These are phyloP conservation scores for Collybiopsis confluens DNA, from an alignment of 768 basidiomycete genomes.

Conservation along the genomic window DNA sequence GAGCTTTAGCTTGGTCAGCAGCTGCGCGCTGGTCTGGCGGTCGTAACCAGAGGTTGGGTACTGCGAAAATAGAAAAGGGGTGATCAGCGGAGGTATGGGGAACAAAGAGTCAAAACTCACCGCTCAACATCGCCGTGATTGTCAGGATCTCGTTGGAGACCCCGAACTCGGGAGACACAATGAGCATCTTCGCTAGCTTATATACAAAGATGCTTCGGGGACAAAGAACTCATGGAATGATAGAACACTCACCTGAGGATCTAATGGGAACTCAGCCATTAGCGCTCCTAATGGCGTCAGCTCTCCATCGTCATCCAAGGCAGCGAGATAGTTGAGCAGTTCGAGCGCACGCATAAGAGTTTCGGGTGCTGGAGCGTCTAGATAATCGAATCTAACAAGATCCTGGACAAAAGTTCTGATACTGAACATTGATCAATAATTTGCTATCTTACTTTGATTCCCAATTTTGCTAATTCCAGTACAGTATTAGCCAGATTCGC, in stretches of 20 bases:
- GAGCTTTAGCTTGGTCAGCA: slow-evolving; percentile 87
- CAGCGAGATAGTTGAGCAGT: slow-evolving; percentile 85
- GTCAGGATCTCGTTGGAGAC: slow-evolving; percentile 96
- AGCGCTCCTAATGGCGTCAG: slow-evolving; percentile 81
- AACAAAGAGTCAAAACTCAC: slow-evolving; percentile 34
- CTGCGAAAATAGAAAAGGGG: slow-evolving; percentile 27
- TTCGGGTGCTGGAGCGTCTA: slow-evolving; percentile 92
- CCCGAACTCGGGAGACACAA: slow-evolving; percentile 90
- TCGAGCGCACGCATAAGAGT: slow-evolving; percentile 97
- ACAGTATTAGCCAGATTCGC: slow-evolving; percentile 94
- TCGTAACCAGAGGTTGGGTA: slow-evolving; percentile 90
- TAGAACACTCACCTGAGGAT: slow-evolving; percentile 69
- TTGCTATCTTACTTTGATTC: slow-evolving; percentile 60
- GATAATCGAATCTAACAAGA: slow-evolving; percentile 83
- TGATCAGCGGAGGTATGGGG: not conserved
- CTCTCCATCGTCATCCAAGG: slow-evolving; percentile 91
- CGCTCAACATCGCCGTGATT: slow-evolving; percentile 92
- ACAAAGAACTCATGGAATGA: not conserved
- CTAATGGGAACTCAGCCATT: slow-evolving; percentile 99
- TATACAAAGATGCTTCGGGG: not conserved
- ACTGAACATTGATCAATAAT: not conserved
- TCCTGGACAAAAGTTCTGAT: slow-evolving; percentile 39
- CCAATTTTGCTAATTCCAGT: slow-evolving; percentile 89
- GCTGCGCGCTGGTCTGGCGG: slow-evolving; percentile 85
- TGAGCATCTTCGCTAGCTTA: slow-evolving; percentile 89